phyloP scores from a whole-genome alignment of 768 basidiomycete genomes.

The Lentinus tigrinus region DNA sequence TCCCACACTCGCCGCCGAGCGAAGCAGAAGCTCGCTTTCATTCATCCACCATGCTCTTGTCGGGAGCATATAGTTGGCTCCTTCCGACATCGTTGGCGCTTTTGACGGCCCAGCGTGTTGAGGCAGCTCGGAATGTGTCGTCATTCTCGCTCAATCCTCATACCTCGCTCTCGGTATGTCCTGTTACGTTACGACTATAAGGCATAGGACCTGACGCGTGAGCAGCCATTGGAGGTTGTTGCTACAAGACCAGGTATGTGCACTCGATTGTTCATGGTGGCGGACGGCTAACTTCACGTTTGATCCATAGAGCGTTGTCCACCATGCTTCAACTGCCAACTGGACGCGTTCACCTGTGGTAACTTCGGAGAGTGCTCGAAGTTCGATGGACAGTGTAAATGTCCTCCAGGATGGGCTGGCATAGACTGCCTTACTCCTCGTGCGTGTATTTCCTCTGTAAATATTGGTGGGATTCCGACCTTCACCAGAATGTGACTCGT shows the following conservation, averaged over 20 bases:
- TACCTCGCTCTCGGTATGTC: conserved; percentile 9
- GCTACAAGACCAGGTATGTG: conserved; percentile 13
- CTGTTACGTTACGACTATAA: background rate
- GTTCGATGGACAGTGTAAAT: conserved; percentile 95
- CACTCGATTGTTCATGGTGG: background rate
- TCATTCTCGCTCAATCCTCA: conserved; percentile 5
- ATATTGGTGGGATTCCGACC: conserved; percentile 1
- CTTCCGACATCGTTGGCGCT: conserved; percentile 9
- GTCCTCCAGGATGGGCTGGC: conserved; percentile 96
- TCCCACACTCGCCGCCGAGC: background rate
- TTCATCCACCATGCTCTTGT: conserved; percentile 11
- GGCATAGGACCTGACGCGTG: background rate
- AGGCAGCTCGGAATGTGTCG: conserved; percentile 2
- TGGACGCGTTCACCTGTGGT: conserved; percentile 89
- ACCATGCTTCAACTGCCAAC: conserved; percentile 94
- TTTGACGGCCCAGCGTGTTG: conserved; percentile 2
- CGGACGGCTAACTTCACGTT: background rate
- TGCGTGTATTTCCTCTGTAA: conserved; percentile 41
- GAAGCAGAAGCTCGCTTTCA: conserved; percentile 4
- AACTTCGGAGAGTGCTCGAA: conserved; percentile 89
- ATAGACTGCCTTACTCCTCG: conserved; percentile 92
- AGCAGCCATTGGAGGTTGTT: conserved; percentile 14
- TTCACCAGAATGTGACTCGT: conserved; percentile 82
- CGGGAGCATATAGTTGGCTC: conserved; percentile 3
- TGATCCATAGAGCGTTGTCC: conserved; percentile 50